Percentiles rank a stretch among this genome's conserved stretches.
These are phyloP conservation scores for Verbena officinalis DNA, from an alignment of 257 asterid species.

Conservation along the genomic window DNA sequence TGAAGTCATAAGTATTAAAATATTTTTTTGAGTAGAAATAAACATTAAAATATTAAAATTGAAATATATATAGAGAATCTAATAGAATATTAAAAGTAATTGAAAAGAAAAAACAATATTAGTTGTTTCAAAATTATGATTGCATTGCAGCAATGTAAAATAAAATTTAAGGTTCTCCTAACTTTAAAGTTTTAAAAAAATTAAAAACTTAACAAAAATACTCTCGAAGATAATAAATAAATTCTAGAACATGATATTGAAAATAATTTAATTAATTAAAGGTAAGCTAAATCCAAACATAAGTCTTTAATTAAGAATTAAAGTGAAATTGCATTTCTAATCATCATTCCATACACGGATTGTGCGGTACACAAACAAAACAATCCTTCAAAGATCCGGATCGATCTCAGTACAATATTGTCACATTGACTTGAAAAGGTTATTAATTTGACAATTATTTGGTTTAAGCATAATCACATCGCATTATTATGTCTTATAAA, in stretches of 20 bases:
- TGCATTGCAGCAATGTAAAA: background rate
- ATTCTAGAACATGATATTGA: no score
- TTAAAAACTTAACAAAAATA: no score
- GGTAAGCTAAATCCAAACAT: background rate
- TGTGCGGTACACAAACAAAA: background rate
- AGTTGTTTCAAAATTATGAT: no score
- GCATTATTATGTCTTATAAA: background rate
- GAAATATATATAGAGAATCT: no score
- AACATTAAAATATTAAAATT: no score
- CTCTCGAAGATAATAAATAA: no score
- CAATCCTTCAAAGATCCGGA: background rate
- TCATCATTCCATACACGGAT: constrained; percentile 33
- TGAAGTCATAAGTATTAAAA: no score
- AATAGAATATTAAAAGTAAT: no score
- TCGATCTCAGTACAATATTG: background rate
- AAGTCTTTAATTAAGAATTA: background rate
- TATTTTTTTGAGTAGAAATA: no score
- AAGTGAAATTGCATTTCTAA: constrained; percentile 29
- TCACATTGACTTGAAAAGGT: background rate
- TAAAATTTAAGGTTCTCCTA: background rate
- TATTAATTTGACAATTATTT: background rate
- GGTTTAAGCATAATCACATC: background rate
- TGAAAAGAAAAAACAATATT: no score
- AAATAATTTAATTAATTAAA: background rate
- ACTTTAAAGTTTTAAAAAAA: no score